Conservation (phyloP, 2,329 filamentous ascomycete species). For the Alternaria sp. region DNA sequence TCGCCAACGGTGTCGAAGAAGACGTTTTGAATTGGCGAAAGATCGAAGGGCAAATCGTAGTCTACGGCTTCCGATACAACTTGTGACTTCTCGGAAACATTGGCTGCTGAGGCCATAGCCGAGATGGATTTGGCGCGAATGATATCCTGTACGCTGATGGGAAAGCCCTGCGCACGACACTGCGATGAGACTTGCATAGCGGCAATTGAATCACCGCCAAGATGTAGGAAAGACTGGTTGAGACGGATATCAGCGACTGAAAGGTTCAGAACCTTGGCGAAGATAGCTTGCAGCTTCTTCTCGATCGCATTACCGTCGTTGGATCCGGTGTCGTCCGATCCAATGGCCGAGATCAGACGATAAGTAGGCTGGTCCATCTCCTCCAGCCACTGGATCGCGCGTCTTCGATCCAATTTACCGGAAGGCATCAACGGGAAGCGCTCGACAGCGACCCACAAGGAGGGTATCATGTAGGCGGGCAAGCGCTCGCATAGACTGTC, state of each 20-base stretch:
- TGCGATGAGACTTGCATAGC: slow-evolving; percentile 45
- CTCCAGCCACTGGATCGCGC: slow-evolving; percentile 40
- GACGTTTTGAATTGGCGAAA: slow-evolving; percentile 39
- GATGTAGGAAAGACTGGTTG: slow-evolving; percentile 43
- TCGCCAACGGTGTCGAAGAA: slow-evolving; percentile 39
- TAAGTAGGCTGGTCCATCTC: slow-evolving; percentile 38
- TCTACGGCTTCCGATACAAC: slow-evolving; percentile 17
- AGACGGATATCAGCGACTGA: slow-evolving; percentile 34
- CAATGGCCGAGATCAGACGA: slow-evolving; percentile 32
- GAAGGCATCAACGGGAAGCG: slow-evolving; percentile 42
- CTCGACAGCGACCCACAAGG: slow-evolving; percentile 37
- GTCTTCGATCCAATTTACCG: slow-evolving; percentile 40
- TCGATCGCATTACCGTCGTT: slow-evolving; percentile 28
- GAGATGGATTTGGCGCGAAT: slow-evolving; percentile 42
- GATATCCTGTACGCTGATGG: slow-evolving; percentile 42
- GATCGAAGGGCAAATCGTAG: slow-evolving; percentile 32
- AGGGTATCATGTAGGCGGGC: slow-evolving; percentile 45
- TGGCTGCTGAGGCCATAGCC: slow-evolving; percentile 29
- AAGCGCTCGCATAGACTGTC: slow-evolving; percentile 37
- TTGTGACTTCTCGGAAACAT: slow-evolving; percentile 10
- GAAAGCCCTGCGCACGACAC: slow-evolving; percentile 38
- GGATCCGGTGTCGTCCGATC: slow-evolving; percentile 17
- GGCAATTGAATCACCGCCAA: slow-evolving; percentile 46
- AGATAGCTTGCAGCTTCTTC: slow-evolving; percentile 37
- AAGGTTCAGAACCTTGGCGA: slow-evolving; percentile 39